phyloP scores from a whole-genome alignment of 2,329 filamentous ascomycete genomes.

The Geosmithia flava region DNA sequence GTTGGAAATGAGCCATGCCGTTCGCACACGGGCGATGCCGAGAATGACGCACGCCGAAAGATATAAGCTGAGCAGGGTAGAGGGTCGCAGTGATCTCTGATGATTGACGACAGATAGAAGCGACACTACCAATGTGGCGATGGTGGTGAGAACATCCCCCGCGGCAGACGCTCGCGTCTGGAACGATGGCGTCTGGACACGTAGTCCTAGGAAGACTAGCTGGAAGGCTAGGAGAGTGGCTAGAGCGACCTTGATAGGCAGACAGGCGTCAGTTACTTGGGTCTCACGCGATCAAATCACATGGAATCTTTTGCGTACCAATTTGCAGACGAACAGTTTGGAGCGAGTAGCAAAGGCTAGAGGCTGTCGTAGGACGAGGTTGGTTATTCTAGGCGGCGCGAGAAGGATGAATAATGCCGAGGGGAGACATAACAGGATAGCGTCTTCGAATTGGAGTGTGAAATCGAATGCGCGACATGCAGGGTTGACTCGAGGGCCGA shows the following conservation, averaged over 20 bases:
- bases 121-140: constrained; percentile 21
- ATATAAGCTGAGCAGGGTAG: constrained; percentile 31
- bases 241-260: background rate
- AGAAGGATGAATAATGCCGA: constrained; percentile 13
- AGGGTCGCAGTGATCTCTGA: constrained; percentile 28
- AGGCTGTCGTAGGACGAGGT: constrained; percentile 6
- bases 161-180: constrained; percentile 2
- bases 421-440: constrained; percentile 15
- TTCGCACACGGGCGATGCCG: constrained; percentile 30
- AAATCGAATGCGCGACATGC: constrained; percentile 24
- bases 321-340: constrained; percentile 8
- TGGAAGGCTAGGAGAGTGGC: no score
- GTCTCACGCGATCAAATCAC: no score
- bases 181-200: background rate
- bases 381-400: constrained; percentile 7
- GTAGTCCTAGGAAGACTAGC: background rate
- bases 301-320: background rate
- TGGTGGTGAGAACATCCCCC: constrained; percentile 4
- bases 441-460: constrained; percentile 29
- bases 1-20: constrained; percentile 20
- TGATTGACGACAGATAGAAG: constrained; percentile 38
- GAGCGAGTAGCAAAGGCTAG: constrained; percentile 4
- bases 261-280: background rate
- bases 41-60: constrained; percentile 30
- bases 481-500: background rate